phyloP scores from a whole-genome alignment of 2,329 filamentous ascomycete genomes.

The Endoconidiophora laricicola region DNA sequence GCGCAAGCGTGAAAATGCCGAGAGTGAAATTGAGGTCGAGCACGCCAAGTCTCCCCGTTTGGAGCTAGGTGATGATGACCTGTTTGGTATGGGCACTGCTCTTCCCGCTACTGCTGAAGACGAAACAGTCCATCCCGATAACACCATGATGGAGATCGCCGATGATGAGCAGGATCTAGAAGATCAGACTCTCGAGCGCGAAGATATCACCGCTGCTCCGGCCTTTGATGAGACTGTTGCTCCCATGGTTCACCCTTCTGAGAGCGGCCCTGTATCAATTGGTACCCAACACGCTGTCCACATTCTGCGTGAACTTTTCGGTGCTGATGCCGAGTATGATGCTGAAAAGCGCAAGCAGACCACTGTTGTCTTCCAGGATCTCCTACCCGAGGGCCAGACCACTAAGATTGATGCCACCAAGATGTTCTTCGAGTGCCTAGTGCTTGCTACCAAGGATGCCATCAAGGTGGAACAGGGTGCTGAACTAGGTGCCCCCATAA shows the following conservation, averaged over 20 bases:
- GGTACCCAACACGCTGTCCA: slow-evolving; percentile 95
- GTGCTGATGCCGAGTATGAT: slow-evolving; percentile 50
- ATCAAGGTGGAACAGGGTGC: slow-evolving; percentile 85
- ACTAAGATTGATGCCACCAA: slow-evolving; percentile 86
- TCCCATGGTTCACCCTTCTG: slow-evolving; percentile 61
- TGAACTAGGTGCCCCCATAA: slow-evolving; percentile 61
- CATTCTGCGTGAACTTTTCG: slow-evolving; percentile 77
- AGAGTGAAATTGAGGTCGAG: slow-evolving; percentile 61
- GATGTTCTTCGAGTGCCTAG: slow-evolving; percentile 97
- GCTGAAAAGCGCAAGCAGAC: slow-evolving; percentile 58
- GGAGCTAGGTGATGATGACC: slow-evolving; percentile 51
- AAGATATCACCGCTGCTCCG: slow-evolving; percentile 30
- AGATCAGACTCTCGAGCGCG: slow-evolving; percentile 29
- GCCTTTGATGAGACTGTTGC: slow-evolving; percentile 66
- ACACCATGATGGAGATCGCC: slow-evolving; percentile 48
- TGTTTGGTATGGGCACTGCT: slow-evolving; percentile 20
- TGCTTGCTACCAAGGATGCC: slow-evolving; percentile 92
- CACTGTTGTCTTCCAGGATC: slow-evolving; percentile 74
- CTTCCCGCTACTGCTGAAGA: slow-evolving; percentile 24
- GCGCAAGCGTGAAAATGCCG: slow-evolving; percentile 79
- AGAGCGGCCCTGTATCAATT: slow-evolving; percentile 72
- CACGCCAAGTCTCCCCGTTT: slow-evolving; percentile 54
- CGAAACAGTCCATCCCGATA: slow-evolving; percentile 38
- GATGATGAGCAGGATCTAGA: slow-evolving; percentile 36
- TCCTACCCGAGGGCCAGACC: slow-evolving; percentile 67